These are phyloP conservation scores for Trichoderma reesei DNA, from an alignment of 495 filamentous ascomycete species.

Conservation along the genomic window DNA sequence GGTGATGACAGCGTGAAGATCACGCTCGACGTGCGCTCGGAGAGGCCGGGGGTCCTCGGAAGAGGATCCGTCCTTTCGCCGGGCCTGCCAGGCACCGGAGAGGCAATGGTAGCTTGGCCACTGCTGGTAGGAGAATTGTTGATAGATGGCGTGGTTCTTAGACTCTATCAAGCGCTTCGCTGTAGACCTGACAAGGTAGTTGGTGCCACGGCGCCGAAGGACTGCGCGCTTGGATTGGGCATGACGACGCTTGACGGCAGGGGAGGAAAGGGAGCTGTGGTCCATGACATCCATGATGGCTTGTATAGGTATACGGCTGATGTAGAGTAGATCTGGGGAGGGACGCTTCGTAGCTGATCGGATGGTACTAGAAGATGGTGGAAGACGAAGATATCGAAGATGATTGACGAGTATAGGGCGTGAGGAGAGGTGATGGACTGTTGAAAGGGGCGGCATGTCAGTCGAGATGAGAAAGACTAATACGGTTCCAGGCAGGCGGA, in stretches of 20 bases:
- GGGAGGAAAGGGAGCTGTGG: not conserved
- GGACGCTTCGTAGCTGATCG: not conserved
- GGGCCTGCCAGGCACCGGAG: not conserved
- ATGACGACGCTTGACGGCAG: not conserved
- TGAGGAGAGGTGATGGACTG: not conserved
- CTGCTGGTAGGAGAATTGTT: not conserved
- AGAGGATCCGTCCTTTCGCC: not conserved
- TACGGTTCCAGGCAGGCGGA: not conserved
- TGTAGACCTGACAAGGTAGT: not conserved
- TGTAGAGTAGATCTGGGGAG: not conserved
- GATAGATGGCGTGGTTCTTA: not conserved
- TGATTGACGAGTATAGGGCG: not conserved
- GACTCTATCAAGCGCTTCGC: not conserved
- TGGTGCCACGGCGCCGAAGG: conserved; percentile 2
- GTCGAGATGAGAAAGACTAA: not conserved
- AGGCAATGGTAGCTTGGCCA: not conserved
- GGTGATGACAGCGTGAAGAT: not conserved
- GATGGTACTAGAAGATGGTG: not conserved
- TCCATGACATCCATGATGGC: not conserved
- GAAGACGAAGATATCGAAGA: conserved; percentile 1
- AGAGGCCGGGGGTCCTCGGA: not conserved
- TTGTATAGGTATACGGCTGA: not conserved
- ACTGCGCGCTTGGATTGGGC: not conserved
- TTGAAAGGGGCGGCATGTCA: not conserved
- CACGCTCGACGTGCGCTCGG: not conserved